phyloP scores from a whole-genome alignment of 495 filamentous ascomycete species.

The Penicillium simplicissimum region DNA sequence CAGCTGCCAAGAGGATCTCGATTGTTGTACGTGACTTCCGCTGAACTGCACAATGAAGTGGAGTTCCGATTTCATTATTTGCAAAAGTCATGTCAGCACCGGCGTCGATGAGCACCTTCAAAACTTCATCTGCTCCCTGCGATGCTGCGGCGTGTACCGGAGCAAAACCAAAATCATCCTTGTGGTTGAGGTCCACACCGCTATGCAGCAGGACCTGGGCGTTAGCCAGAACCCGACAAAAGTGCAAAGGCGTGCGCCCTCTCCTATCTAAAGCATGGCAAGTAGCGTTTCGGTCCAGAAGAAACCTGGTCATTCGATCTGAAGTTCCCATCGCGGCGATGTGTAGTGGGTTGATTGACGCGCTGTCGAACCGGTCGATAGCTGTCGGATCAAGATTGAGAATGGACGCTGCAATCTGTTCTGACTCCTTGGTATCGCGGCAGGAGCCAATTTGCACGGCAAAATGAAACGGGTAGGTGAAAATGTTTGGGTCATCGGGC shows the following conservation, averaged over 20 bases:
- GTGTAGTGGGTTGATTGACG: slow-evolving; percentile 10
- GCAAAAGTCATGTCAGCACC: slow-evolving; percentile 8
- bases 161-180: slow-evolving; percentile 20
- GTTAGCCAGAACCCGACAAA: slow-evolving; percentile 18
- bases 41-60: slow-evolving; percentile 15
- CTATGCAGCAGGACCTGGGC: slow-evolving; percentile 14
- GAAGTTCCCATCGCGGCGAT: slow-evolving; percentile 14
- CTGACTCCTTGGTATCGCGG: slow-evolving; percentile 22
- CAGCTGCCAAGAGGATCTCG: slow-evolving; percentile 15
- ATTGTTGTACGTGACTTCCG: slow-evolving; percentile 7
- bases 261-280: slow-evolving; percentile 16
- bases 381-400: slow-evolving; percentile 13
- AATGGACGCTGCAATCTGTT: slow-evolving; percentile 21
- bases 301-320: slow-evolving; percentile 16
- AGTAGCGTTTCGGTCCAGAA: slow-evolving; percentile 18
- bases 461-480: slow-evolving; percentile 26
- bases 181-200: slow-evolving; percentile 22
- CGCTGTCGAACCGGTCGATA: slow-evolving; percentile 11
- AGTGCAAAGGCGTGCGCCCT: slow-evolving; percentile 20
- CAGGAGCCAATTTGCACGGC: slow-evolving; percentile 23
- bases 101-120: slow-evolving; percentile 6
- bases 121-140: slow-evolving; percentile 19
- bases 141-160: slow-evolving; percentile 21
- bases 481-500: slow-evolving; percentile 10
- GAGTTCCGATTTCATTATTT: slow-evolving; percentile 8